Evolutionary conservation across 306 rosid genomes (phyloP).

Genomic region (Glycine tomentella): DNA sequence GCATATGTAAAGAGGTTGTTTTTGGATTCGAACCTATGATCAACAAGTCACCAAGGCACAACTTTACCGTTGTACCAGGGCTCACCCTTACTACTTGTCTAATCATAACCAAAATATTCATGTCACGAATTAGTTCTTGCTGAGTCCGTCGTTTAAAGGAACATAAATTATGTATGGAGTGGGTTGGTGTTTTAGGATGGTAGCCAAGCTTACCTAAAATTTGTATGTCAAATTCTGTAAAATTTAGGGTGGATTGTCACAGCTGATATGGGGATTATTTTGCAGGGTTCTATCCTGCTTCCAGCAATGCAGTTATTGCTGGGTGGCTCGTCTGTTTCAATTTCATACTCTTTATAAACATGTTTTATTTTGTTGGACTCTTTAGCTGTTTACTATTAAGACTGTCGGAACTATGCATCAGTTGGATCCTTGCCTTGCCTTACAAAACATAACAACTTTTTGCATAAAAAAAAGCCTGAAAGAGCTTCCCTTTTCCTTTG

Average conservation of each 20-base stretch:
- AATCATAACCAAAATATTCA: slow-evolving; percentile 19
- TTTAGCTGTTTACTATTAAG: slow-evolving; percentile 12
- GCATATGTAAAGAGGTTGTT: too few relatives aligned
- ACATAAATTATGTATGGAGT: background rate
- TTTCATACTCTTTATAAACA: slow-evolving; percentile 17
- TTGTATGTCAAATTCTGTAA: slow-evolving; percentile 9
- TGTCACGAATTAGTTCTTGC: slow-evolving; percentile 9
- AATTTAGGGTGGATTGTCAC: background rate
- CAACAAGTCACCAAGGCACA: too few relatives aligned
- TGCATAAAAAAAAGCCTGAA: slow-evolving; percentile 17
- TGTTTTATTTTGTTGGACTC: background rate
- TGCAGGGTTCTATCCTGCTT: slow-evolving; percentile 24
- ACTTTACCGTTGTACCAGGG: too few relatives aligned
- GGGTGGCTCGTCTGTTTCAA: slow-evolving; percentile 17
- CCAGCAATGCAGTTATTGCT: background rate
- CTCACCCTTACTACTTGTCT: slow-evolving; percentile 16
- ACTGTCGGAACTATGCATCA: slow-evolving; percentile 33
- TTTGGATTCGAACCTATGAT: too few relatives aligned
- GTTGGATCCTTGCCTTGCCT: slow-evolving; percentile 17
- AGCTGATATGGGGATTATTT: slow-evolving; percentile 8
- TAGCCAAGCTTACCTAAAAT: background rate
- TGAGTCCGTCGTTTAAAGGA: slow-evolving; percentile 8
- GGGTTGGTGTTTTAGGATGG: too few relatives aligned
- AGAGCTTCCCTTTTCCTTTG: slow-evolving; percentile 42
- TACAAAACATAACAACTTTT: slow-evolving; percentile 25